phyloP scores from a whole-genome alignment of 306 rosid species.

The Vigna angularis region DNA sequence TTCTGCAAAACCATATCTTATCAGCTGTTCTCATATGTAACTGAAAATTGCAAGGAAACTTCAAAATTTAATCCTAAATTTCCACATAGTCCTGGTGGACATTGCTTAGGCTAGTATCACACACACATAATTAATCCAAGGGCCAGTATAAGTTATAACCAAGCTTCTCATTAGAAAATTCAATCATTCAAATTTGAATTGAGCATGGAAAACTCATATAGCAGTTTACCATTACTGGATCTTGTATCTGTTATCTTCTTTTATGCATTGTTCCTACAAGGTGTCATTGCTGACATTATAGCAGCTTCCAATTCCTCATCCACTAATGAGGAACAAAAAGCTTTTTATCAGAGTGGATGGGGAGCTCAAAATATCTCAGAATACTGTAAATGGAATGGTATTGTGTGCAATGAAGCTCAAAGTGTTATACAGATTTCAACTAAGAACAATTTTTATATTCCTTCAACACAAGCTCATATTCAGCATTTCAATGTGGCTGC shows the following conservation, averaged over 20 bases:
- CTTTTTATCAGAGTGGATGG: neutral
- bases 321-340: conserved; percentile 17
- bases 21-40: neutral
- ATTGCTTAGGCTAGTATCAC: neutral
- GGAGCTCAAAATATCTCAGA: neutral
- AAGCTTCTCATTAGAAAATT: neutral
- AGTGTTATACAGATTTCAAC: conserved; percentile 25
- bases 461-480: neutral
- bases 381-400: conserved; percentile 22
- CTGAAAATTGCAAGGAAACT: neutral
- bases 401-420: conserved; percentile 17
- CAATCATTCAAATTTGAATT: neutral
- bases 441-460: neutral
- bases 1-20: neutral
- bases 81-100: neutral
- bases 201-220: neutral
- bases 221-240: neutral
- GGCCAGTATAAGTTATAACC: neutral
- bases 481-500: conserved; percentile 1
- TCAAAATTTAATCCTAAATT: neutral
- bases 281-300: neutral
- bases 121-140: neutral
- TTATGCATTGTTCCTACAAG: neutral
- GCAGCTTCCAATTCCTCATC: conserved; percentile 8
- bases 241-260: neutral